Conservation (phyloP, 2,329 filamentous ascomycete genomes). For the Calcarisporium arbuscula region DNA sequence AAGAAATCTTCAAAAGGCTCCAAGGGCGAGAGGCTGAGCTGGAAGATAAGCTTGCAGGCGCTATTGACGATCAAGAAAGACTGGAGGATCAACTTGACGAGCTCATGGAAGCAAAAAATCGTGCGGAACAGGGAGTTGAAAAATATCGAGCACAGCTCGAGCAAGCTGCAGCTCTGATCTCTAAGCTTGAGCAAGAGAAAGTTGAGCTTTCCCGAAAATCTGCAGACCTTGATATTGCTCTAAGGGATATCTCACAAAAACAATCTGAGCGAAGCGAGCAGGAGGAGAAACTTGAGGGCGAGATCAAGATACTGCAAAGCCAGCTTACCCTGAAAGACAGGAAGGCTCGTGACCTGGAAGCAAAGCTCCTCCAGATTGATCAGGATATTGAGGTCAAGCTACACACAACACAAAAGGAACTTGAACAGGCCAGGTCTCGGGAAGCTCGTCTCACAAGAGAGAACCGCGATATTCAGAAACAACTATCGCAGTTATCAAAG, state of each 20-base stretch:
- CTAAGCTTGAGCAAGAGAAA: conserved; percentile 81
- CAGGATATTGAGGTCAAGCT: conserved; percentile 87
- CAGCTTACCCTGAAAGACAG: conserved; percentile 84
- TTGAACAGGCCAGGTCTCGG: conserved; percentile 65
- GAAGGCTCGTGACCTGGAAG: conserved; percentile 82
- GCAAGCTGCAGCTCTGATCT: conserved; percentile 83
- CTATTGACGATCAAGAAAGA: conserved; percentile 88
- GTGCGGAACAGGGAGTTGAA: conserved; percentile 77
- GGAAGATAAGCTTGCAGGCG: conserved; percentile 85
- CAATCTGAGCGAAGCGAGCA: conserved; percentile 70
- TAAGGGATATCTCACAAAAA: conserved; percentile 63
- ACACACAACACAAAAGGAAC: conserved; percentile 68
- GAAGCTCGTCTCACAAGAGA: conserved; percentile 73
- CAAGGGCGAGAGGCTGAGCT: conserved; percentile 88
- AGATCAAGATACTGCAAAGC: conserved; percentile 87
- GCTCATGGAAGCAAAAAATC: conserved; percentile 82
- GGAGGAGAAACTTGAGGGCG: conserved; percentile 70
- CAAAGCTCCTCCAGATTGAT: conserved; percentile 74
- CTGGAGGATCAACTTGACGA: conserved; percentile 91
- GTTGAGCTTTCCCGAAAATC: conserved; percentile 63
- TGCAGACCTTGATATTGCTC: conserved; percentile 60
- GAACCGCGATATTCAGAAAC: conserved; percentile 74
- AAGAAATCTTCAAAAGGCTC: conserved; percentile 97
- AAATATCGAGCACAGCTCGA: conserved; percentile 76
- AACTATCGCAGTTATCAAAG: conserved; percentile 78